A percentile compares a stretch with the other conserved stretches of the same genome.
These are phyloP conservation scores for Plasmodium vinckei DNA, from an alignment of 169 alveolate species.

Conservation along the genomic window DNA sequence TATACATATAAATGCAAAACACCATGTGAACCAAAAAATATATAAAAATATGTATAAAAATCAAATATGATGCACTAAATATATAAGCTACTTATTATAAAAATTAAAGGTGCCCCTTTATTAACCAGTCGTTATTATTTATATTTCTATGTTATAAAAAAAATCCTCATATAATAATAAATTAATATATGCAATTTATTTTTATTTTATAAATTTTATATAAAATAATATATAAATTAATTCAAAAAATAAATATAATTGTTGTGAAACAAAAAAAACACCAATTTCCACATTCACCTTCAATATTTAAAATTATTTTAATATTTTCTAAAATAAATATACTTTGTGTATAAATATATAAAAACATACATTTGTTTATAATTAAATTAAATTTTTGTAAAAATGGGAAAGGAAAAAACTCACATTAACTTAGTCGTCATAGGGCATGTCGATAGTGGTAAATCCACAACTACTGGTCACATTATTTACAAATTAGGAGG, in stretches of 20 bases:
- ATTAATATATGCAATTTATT: background rate
- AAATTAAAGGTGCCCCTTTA: no score
- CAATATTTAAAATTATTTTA: no score
- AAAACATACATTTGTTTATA: background rate
- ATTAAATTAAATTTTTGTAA: conserved; percentile 3
- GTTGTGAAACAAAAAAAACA: no score
- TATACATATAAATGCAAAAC: background rate
- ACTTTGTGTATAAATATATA: conserved; percentile 7
- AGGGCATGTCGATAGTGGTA: conserved; percentile 99
- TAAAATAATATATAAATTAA: no score
- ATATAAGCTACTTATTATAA: no score
- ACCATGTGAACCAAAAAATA: no score
- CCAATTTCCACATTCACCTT: no score
- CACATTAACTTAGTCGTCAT: conserved; percentile 95
- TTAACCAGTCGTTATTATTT: no score
- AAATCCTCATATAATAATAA: background rate
- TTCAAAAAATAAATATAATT: no score
- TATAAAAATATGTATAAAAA: no score
- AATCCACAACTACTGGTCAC: conserved; percentile 97
- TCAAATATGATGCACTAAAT: no score
- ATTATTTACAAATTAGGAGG: conserved; percentile 96
- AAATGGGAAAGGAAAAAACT: conserved; percentile 91
- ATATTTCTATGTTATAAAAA: background rate
- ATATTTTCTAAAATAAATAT: background rate
- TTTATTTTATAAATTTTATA: no score